These are phyloP conservation scores for Aspergillus egyptiacus DNA, from an alignment of 495 filamentous ascomycete species.

Conservation along the genomic window DNA sequence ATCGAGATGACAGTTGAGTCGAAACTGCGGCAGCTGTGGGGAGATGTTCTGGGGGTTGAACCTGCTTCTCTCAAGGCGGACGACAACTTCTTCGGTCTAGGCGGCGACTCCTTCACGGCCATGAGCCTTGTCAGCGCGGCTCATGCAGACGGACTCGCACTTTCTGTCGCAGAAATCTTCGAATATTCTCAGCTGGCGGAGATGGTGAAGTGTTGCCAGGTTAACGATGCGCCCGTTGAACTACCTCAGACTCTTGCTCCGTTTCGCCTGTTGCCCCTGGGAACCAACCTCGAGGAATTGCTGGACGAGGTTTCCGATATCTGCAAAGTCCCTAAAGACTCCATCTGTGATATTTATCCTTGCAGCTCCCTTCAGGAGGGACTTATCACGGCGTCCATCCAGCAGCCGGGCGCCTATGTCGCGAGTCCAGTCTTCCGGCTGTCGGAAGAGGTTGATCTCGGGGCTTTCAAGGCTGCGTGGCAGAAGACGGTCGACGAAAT, in stretches of 20 bases:
- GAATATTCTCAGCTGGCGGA: neutral
- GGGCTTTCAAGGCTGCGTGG: constrained; percentile 50
- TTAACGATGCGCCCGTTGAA: neutral
- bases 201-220: neutral
- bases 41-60: neutral
- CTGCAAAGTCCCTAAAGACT: constrained; percentile 37
- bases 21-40: neutral
- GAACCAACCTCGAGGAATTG: neutral
- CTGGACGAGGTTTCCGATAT: constrained; percentile 34
- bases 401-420: constrained; percentile 46
- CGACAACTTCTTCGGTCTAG: constrained; percentile 49
- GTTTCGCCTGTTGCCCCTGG: neutral
- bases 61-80: constrained; percentile 8
- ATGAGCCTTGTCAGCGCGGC: constrained; percentile 45
- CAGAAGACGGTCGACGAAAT: constrained; percentile 39
- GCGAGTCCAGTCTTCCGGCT: constrained; percentile 44
- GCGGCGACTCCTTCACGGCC: constrained; percentile 49
- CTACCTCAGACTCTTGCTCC: neutral
- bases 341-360: constrained; percentile 53
- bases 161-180: constrained; percentile 26
- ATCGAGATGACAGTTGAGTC: neutral
- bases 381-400: constrained; percentile 54
- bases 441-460: constrained; percentile 35
- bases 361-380: constrained; percentile 68
- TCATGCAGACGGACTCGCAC: constrained; percentile 17